Base-by-base conservation (phyloP, 768 basidiomycete species). In the Termitomyces sp. region DNA sequence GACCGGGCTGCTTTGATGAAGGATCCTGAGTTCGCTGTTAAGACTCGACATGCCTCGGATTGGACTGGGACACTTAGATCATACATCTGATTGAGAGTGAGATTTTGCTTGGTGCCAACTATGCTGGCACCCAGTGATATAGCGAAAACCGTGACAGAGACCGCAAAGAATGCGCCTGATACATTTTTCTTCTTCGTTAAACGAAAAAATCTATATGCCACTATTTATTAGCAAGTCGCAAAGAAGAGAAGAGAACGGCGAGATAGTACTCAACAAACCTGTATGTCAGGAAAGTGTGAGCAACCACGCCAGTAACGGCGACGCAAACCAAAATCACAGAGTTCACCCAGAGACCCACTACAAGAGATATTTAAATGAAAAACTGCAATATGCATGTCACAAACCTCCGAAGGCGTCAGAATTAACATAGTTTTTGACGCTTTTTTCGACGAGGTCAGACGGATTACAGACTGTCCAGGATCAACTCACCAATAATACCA, bases 241-340 rank as follows among this genome's bases (percentile, higher is more conserved):
- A 14, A 9, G 5, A 21, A 43, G 3, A 19, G 14, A 35, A 35
- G 34, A 35, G 12, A 38, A 2, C 26, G 10, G 5, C 5, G 21
- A 22, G 26, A 12, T 22, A 7, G 34, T 56, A 51, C 43, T 22
- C 22, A 45, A 59, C 55, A 17, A 37, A 66, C 74, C 72, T 68
- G 41, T 66, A 57, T 2, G 60, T 65, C 2, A 76, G 59, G 58
- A 72, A 74, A 5, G 66, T 30, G 52, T 77, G 76, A 1, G 73
- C 70, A 24, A 72, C 60, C 17, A 74, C 19, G 2, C 72, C 73
- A 7, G 72, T 66, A 14, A 75, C 37, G 1, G 70, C 66, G 19
- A 64, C 71, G 12, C 60, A 71, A 24, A 75, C 60, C 9, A 72
- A 69, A 0, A 74, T 75, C 28, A 73, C 66, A 6, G 68, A 62